These are phyloP conservation scores for Fusarium miscanthi DNA, from an alignment of 2,329 filamentous ascomycete genomes.

Conservation along the genomic window DNA sequence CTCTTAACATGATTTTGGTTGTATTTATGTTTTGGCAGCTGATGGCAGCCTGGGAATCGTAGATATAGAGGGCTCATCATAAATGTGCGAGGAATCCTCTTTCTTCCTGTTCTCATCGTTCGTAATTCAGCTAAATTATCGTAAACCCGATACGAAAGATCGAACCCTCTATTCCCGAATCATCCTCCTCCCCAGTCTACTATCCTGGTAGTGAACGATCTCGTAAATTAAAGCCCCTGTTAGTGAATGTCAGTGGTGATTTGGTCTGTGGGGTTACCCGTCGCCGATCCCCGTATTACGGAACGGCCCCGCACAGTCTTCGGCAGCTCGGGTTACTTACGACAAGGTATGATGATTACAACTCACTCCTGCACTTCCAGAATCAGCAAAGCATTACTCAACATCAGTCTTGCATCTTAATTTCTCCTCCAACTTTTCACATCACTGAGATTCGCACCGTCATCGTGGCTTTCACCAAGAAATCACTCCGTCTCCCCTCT, in stretches of 20 bases:
- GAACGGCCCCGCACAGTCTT: slow-evolving; percentile 44
- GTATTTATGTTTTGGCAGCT: neutral
- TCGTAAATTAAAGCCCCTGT: slow-evolving; percentile 19
- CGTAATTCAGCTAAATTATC: neutral
- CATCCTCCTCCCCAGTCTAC: neutral
- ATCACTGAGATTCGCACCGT: neutral
- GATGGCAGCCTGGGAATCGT: neutral
- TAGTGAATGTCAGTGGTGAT: slow-evolving; percentile 8
- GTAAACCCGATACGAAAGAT: neutral
- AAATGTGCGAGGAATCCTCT: neutral
- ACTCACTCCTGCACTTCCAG: neutral
- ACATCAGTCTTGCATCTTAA: no score
- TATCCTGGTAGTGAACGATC: neutral
- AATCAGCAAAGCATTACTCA: neutral
- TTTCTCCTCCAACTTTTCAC: no score
- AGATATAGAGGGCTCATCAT: neutral
- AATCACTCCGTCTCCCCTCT: neutral
- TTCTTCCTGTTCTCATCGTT: neutral
- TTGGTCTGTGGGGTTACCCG: slow-evolving; percentile 35
- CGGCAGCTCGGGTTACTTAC: slow-evolving; percentile 16
- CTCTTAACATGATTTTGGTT: slow-evolving; percentile 21
- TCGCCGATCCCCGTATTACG: slow-evolving; percentile 36
- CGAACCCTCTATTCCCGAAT: neutral
- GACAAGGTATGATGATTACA: slow-evolving; percentile 28
- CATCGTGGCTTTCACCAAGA: slow-evolving; percentile 29